Evolutionary conservation across 2,329 filamentous ascomycete genomes (phyloP), one percentile per base, ranked within the genome.

Genomic region (Chrysoporthe austroafricana): DNA sequence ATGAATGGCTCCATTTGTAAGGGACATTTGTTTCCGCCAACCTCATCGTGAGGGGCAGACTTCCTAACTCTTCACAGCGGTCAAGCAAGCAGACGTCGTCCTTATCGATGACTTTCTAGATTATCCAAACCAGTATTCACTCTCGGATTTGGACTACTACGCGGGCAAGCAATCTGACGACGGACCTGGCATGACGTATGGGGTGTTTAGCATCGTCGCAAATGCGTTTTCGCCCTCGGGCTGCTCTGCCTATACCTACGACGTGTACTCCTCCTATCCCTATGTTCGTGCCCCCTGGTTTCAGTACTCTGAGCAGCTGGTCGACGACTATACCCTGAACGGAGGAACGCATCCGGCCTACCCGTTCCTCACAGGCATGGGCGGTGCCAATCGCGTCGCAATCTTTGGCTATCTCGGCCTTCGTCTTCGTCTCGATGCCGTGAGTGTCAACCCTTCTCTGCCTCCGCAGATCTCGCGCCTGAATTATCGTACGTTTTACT

Each of bases 1-100:
- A 91, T 91, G 88, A 91, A 91, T 72, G 87, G 88, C 21, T 87
- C 83, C 21, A 85, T 16, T 11, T 42, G 57, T 60, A 44, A 21
- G 57, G 6, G 7, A 16, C 5, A 2, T 54, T n/a, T 21, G 36
- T 6, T 5, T 39, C 9, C 9, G 9, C 36, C 36, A 9, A 39
- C 36, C 9, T 39, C 36, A 39, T 39, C 5, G 36, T 39, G 9
- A 7, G 9, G 5, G 9, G 36, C 36, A 39, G 36, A 39, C 36
- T 9, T 39, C 36, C 36, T 39, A 39, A 39, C 36, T 39, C 9
- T 9, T 9, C 7, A 16, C n/a, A 46, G 67, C 65, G 1, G 68
- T 69, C 8, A 69, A 69, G 21, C 68, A 69, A 59, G 68, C 68
- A 3, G 68, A 69, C n/a, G 62, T 69, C 14, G 68, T 69, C n/a